phyloP scores from a whole-genome alignment of 768 basidiomycete species.

The Amanita polypyramis region DNA sequence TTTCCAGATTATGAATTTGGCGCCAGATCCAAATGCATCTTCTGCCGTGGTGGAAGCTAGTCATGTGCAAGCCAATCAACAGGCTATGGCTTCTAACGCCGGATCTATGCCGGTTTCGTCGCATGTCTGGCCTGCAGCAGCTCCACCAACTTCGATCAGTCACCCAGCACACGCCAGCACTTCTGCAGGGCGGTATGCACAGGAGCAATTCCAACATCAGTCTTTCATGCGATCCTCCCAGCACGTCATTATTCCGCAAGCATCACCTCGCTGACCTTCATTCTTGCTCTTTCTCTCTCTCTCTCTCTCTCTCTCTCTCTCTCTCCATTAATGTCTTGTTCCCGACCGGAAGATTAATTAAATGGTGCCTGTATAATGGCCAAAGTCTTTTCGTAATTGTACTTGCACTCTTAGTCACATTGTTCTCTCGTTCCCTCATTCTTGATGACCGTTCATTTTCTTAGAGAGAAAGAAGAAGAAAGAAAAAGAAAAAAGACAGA shows the following conservation, averaged over 20 bases:
- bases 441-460: neutral
- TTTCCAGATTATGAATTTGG: constrained; percentile 39
- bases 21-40: constrained; percentile 13
- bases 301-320: constrained; percentile 5
- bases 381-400: neutral
- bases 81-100: constrained; percentile 1
- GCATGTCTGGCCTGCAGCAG: constrained; percentile 12
- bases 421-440: neutral
- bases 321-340: neutral
- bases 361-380: constrained; percentile 1
- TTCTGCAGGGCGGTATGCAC: constrained; percentile 15
- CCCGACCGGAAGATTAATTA: neutral
- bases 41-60: constrained; percentile 8
- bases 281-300: constrained; percentile 3
- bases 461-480: no score
- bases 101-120: constrained; percentile 1
- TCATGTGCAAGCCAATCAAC: constrained; percentile 13
- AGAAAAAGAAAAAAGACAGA: no score
- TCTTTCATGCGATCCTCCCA: constrained; percentile 39
- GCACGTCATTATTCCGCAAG: constrained; percentile 10
- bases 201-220: constrained; percentile 29
- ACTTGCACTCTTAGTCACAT: neutral
- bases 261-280: constrained; percentile 15
- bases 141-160: neutral
- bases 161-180: constrained; percentile 10